These are phyloP conservation scores for Alternaria ethzedia DNA, from an alignment of 2,329 filamentous ascomycete species.

Conservation along the genomic window DNA sequence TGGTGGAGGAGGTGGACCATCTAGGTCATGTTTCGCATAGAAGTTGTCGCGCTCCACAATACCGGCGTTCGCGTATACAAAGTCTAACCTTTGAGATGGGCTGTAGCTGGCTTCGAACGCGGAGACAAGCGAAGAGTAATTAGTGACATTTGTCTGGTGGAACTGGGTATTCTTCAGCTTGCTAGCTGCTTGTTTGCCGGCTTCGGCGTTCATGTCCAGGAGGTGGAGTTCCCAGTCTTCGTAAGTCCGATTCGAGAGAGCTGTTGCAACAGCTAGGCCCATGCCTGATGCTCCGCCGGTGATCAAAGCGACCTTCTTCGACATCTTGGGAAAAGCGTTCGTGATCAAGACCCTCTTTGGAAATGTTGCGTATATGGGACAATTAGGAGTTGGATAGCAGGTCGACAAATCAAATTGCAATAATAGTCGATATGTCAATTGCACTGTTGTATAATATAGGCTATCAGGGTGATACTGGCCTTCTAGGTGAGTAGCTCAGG, in stretches of 20 bases:
- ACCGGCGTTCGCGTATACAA: slow-evolving; percentile 59
- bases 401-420: background rate
- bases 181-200: slow-evolving; percentile 39
- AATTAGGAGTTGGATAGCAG: background rate
- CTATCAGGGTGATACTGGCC: no score
- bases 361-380: background rate
- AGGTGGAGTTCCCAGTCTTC: slow-evolving; percentile 51
- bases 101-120: slow-evolving; percentile 50
- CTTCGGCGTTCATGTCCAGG: slow-evolving; percentile 48
- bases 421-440: background rate
- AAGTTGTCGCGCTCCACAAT: slow-evolving; percentile 53
- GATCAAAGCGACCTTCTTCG: slow-evolving; percentile 65
- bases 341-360: background rate
- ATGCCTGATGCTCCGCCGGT: slow-evolving; percentile 73
- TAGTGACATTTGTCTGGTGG: slow-evolving; percentile 49
- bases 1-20: slow-evolving; percentile 33
- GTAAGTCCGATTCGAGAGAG: slow-evolving; percentile 38
- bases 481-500: background rate
- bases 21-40: slow-evolving; percentile 44
- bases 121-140: slow-evolving; percentile 43
- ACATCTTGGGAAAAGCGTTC: slow-evolving; percentile 8
- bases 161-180: slow-evolving; percentile 43
- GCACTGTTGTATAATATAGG: background rate
- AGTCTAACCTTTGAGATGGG: slow-evolving; percentile 49
- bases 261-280: slow-evolving; percentile 52